Evolutionary conservation across 108 stramenopile genomes (phyloP).

Genomic region (Conticribra weissflogii): DNA sequence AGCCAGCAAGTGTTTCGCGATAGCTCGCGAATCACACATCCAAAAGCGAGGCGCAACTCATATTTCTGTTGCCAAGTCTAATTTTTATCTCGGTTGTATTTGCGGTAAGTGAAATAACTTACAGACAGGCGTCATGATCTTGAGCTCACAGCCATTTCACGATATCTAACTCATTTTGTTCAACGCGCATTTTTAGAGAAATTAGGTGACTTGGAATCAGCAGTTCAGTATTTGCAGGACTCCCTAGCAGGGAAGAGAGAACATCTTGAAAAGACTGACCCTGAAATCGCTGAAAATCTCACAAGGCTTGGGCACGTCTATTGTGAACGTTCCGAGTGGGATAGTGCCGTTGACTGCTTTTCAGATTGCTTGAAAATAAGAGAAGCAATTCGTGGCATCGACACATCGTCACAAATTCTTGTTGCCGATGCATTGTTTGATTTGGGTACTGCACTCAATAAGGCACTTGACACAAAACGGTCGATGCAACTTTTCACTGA

Average conservation of each 20-base stretch:
- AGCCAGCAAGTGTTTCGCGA: constrained; percentile 40
- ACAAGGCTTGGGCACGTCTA: constrained; percentile 41
- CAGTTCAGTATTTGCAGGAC: constrained; percentile 37
- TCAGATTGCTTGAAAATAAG: constrained; percentile 40
- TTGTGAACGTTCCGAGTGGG: constrained; percentile 30
- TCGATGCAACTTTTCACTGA: constrained; percentile 41
- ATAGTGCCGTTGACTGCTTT: constrained; percentile 35
- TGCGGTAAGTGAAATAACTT: constrained; percentile 14
- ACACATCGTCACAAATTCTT: constrained; percentile 25
- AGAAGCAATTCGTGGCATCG: constrained; percentile 27
- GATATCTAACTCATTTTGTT: neutral
- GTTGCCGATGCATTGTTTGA: constrained; percentile 49
- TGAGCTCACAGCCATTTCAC: neutral
- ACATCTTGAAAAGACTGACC: constrained; percentile 22
- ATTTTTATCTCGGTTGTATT: constrained; percentile 40
- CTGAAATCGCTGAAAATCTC: constrained; percentile 31
- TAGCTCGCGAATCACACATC: constrained; percentile 30
- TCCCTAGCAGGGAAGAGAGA: constrained; percentile 32
- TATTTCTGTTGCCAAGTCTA: constrained; percentile 33
- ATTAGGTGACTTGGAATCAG: constrained; percentile 29
- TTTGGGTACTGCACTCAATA: constrained; percentile 36
- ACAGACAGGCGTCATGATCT: neutral
- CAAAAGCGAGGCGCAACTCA: constrained; percentile 19
- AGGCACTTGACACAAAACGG: constrained; percentile 33
- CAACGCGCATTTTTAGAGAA: constrained; percentile 8